Base-by-base conservation (phyloP, 768 basidiomycete genomes). In the Leccinum sublutescens region DNA sequence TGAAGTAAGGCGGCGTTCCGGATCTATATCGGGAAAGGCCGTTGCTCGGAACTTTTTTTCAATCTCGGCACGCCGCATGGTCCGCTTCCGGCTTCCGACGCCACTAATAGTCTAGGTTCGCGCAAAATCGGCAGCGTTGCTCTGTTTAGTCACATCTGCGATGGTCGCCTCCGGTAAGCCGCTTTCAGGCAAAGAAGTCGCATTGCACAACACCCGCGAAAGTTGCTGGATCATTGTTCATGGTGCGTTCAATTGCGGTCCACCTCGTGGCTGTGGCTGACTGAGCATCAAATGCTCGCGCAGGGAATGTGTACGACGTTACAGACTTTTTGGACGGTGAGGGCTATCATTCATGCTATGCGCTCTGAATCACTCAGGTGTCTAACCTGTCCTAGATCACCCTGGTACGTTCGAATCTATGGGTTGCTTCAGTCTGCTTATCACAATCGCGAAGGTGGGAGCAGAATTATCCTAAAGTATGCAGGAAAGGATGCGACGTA, bases 401-500 rank as follows among this genome's bases (percentile, higher is more conserved):
- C 88, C 87, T 45, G 86, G 85, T 80, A 65, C 52, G 77, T 60
- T 51, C 5, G n/a, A 45, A 48, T n/a, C 9, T 12, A 25, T 11
- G 14, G 6, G 0, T 15, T 36, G 7, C 3, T 31, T 17, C 31
- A 4, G 53, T 50, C 51, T 36, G 48, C 68, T 36, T 57, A 54
- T 54, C 43, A 10, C 6, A 43, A 4, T 8, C 55, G 54, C 36
- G 51, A 64, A 82, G 91, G 93, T 34, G 94, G 93, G 8, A 86
- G 85, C 68, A 88, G 84, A 68, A 91, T 95, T 65, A 88, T 95
- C 51, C 71, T 95, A 55, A 91, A 91, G 70, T 92, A 94, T 64
- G 93, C 90, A 2, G 95, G 95, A 25, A 89, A 87, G 69, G 94
- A 94, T 70, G 92, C 92, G 33, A 96, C 89, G 86, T 91, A 72